Conservation (phyloP, 2,329 filamentous ascomycete species). For the Diplocarpon mali region DNA sequence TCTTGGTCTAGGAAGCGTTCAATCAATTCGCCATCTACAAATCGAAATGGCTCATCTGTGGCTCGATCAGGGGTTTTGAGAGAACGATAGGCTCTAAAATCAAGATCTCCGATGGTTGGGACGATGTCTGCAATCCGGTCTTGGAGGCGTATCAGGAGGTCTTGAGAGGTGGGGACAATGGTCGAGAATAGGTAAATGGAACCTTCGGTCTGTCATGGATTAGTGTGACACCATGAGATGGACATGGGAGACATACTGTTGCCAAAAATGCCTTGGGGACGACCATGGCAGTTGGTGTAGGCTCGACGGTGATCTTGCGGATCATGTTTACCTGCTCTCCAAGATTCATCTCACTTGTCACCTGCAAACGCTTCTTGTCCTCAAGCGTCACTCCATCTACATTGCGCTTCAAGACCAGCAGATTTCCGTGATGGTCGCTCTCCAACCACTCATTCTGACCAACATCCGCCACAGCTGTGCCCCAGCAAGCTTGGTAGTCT, state of each 20-base stretch:
- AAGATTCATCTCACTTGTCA: constrained; percentile 71
- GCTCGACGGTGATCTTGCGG: constrained; percentile 57
- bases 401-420: constrained; percentile 71
- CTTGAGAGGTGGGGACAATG: constrained; percentile 60
- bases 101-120: constrained; percentile 57
- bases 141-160: constrained; percentile 77
- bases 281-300: constrained; percentile 54
- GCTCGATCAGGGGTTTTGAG: constrained; percentile 64
- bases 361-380: constrained; percentile 58
- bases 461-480: constrained; percentile 64
- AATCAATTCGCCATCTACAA: constrained; percentile 85
- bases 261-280: constrained; percentile 77
- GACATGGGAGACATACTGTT: constrained; percentile 51
- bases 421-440: constrained; percentile 77
- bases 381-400: constrained; percentile 60
- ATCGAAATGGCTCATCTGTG: constrained; percentile 67
- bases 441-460: constrained; percentile 68
- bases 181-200: constrained; percentile 82
- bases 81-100: constrained; percentile 71
- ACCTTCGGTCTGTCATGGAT: constrained; percentile 62
- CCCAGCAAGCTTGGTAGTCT: constrained; percentile 74
- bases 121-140: constrained; percentile 55
- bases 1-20: constrained; percentile 71
- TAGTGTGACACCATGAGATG: constrained; percentile 8
- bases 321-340: constrained; percentile 94